Evolutionary conservation across 768 basidiomycete genomes (phyloP).

Genomic region (Russula earlei): DNA sequence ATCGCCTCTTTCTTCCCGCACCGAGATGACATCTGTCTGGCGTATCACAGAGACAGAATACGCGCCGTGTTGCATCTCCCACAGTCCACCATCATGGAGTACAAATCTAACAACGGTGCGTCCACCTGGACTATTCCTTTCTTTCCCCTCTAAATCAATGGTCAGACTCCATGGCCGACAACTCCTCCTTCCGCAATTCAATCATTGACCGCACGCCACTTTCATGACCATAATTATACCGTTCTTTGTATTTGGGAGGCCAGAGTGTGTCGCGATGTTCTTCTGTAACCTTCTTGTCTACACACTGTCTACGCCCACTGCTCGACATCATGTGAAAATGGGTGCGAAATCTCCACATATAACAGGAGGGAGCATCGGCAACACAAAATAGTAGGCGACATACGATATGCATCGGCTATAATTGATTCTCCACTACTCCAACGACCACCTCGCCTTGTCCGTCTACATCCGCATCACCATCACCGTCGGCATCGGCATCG

Average conservation of each 20-base stretch:
- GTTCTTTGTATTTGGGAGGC: background rate
- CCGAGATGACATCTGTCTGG: background rate
- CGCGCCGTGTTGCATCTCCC: slow-evolving; percentile 69
- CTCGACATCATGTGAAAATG: slow-evolving; percentile 10
- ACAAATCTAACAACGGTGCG: slow-evolving; percentile 86
- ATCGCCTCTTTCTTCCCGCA: background rate
- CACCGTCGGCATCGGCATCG: slow-evolving; percentile 40
- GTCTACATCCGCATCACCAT: slow-evolving; percentile 4
- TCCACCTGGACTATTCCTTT: background rate
- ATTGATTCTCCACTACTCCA: background rate
- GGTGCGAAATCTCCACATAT: background rate
- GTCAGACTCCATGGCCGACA: slow-evolving; percentile 82
- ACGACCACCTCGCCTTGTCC: slow-evolving; percentile 12
- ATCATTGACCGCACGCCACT: slow-evolving; percentile 25
- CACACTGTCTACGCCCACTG: slow-evolving; percentile 5
- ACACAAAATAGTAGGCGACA: background rate
- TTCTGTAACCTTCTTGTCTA: slow-evolving; percentile 13
- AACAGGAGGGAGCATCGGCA: background rate
- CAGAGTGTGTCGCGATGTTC: background rate
- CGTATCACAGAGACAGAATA: slow-evolving; percentile 59
- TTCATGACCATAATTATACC: slow-evolving; percentile 22
- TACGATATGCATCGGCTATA: background rate
- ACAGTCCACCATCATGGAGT: slow-evolving; percentile 77
- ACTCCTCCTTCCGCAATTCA: slow-evolving; percentile 60
- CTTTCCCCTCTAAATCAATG: background rate